Percentiles rank a stretch among this genome's conserved stretches.
Evolutionary conservation across 345 rosid species (phyloP).

Genomic region (Brassica carinata): DNA sequence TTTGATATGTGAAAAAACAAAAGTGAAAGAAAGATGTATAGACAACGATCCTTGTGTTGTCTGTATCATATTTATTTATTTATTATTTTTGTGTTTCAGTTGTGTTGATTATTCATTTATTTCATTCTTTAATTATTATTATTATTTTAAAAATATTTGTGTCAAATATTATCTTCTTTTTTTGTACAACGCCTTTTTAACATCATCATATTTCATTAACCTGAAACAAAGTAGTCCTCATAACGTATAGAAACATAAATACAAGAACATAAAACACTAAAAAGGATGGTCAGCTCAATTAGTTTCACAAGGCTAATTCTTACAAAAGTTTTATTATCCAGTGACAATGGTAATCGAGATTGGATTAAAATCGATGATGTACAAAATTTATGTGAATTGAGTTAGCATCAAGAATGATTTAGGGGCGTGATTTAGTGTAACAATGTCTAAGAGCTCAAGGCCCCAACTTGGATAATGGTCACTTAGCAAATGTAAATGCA

Average conservation of each 20-base stretch:
- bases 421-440: background rate
- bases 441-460: background rate
- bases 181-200: background rate
- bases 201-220: background rate
- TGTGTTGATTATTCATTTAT: constrained; percentile 21
- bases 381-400: background rate
- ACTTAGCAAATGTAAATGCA: constrained; percentile 9
- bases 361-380: background rate
- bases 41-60: constrained; percentile 37
- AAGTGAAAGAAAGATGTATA: constrained; percentile 8
- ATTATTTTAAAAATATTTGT: background rate
- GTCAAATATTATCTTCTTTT: background rate
- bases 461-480: background rate
- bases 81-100: background rate
- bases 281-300: background rate
- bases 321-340: background rate
- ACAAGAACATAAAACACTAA: background rate
- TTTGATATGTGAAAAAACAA: constrained; percentile 5
- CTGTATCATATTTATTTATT: constrained; percentile 27
- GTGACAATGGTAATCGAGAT: background rate
- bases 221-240: background rate
- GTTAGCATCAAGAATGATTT: background rate
- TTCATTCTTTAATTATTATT: constrained; percentile 27
- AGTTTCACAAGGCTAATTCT: background rate
- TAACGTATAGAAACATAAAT: background rate